Evolutionary conservation across 805 yeast species (phyloP), one percentile per base, ranked within the genome.

Genomic region (Wickerhamomyces alni): DNA sequence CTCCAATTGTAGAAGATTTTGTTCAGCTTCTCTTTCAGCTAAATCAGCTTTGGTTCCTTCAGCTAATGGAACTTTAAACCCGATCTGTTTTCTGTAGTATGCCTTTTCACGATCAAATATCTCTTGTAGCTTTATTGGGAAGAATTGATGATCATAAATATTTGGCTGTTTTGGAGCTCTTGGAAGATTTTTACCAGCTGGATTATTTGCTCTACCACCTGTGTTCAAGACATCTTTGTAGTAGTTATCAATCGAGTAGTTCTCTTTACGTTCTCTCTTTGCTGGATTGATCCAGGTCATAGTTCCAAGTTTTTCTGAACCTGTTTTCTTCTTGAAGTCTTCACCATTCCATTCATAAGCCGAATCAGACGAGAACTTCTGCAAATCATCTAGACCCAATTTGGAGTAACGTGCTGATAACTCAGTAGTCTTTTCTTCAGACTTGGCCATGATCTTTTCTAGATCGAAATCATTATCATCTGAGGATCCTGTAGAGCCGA

Each of bases 331-430:
- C 60, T 81, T 80, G 65, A 83, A 85, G 54, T 82, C 82, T 47
- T 82, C 80, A 35, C 95, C 95, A 59, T 85, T 81, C 95, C 95
- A 85, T 61, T 85, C 91, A 60, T 85, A 85, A 12, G 87, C 89
- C 3, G 82, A 75, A 44, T 78, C 84, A 40, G 81, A 74, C 22
- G 84, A 68, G 56, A 82, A 84, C 55, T 80, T 82, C 53, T 85
- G 93, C 45, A 85, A 65, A 42, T 87, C 94, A 55, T 80, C 87
- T 39, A 85, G 66, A 35, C 88, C 86, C 36, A 85, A 65, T 35
- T 80, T 72, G 4, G 77, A 74, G 54, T 80, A 85, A 57, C 80
- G 80, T 30, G 72, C 63, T 50, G 77, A 76, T 49, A 85, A 63
- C 46, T 78, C 75, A 37, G 66, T 62, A 0, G 93, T 83, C 49